phyloP scores from a whole-genome alignment of 164 flowering plant genomes.

The Annona squamosa region DNA sequence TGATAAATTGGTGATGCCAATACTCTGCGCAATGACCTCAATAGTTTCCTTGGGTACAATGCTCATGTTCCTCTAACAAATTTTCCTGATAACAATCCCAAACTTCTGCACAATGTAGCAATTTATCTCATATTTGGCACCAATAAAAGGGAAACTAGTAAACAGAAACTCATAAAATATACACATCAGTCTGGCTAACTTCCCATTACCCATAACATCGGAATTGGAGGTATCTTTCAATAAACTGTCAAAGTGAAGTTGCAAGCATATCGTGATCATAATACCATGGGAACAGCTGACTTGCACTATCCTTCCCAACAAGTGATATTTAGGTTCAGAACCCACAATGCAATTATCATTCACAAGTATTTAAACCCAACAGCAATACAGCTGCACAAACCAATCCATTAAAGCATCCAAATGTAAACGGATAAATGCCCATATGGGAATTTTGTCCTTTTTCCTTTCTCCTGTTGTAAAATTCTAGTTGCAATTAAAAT shows the following conservation, averaged over 20 bases:
- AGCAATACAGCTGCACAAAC: too few relatives aligned
- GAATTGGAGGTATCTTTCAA: background rate
- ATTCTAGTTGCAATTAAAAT: too few relatives aligned
- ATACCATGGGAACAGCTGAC: too few relatives aligned
- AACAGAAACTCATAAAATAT: background rate
- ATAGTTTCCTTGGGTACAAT: slow-evolving; percentile 78
- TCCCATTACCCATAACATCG: background rate
- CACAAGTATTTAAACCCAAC: too few relatives aligned
- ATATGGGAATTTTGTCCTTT: too few relatives aligned
- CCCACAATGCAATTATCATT: too few relatives aligned
- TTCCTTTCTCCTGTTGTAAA: too few relatives aligned
- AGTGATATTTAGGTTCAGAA: too few relatives aligned
- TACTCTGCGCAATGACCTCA: slow-evolving; percentile 85
- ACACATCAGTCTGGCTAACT: background rate
- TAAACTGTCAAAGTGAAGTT: background rate
- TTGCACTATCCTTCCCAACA: too few relatives aligned
- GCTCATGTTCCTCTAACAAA: slow-evolving; percentile 30
- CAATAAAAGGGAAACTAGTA: background rate
- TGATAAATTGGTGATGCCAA: slow-evolving; percentile 68
- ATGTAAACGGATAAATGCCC: too few relatives aligned
- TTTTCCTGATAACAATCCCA: background rate
- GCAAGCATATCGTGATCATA: background rate
- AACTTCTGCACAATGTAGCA: background rate
- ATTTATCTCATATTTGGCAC: background rate
- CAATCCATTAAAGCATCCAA: too few relatives aligned